Evolutionary conservation across 495 filamentous ascomycete genomes (phyloP), one percentile per base, ranked within the genome.

Genomic region (Annulohypoxylon bovei): DNA sequence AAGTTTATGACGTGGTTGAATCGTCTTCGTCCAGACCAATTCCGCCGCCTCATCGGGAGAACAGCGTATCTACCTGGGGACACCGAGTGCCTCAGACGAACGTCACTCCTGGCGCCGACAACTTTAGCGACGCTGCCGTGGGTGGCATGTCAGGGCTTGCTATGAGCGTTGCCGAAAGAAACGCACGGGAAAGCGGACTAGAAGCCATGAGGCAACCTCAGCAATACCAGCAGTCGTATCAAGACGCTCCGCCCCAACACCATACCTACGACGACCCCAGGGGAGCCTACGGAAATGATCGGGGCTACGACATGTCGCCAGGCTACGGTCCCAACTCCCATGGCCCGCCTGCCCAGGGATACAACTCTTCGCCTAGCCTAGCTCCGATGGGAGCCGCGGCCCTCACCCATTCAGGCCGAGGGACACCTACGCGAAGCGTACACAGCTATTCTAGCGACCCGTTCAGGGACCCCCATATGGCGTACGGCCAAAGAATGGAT

Each of bases 81-180:
- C 77, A 64, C 25, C 72, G 67, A 37, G 39, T 78, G 7, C 82
- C 82, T 49, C 81, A 81, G 63, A 86, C 83, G 53, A 89, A 82
- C 49, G 84, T 88, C 42, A 93, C 91, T 6, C 92, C 92, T 4
- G 91, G 90, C 8, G 85, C 87, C 37, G 92, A 94, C 78, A 93
- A 94, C 74, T 86, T 93, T 57, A 87, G 91, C 47, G 87, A 89
- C 25, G 78, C 83, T 42, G 91, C 92, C 11, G 86, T 85, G 49
- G 92, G 92, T 58, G 92, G 92, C 25, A 91, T 94, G 76, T 86
- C 90, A 16, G 91, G 90, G 25, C 89, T 94, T 60, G 91, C 92
- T 50, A 81, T 89, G 68, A 91, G 86, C 52, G 88, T 93, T 62
- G 92, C 91, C 4, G 91, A 92, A 59, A 85, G 84, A 28, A 88